phyloP scores from a whole-genome alignment of 305 asterid species.

The Fraxinus latifolia region DNA sequence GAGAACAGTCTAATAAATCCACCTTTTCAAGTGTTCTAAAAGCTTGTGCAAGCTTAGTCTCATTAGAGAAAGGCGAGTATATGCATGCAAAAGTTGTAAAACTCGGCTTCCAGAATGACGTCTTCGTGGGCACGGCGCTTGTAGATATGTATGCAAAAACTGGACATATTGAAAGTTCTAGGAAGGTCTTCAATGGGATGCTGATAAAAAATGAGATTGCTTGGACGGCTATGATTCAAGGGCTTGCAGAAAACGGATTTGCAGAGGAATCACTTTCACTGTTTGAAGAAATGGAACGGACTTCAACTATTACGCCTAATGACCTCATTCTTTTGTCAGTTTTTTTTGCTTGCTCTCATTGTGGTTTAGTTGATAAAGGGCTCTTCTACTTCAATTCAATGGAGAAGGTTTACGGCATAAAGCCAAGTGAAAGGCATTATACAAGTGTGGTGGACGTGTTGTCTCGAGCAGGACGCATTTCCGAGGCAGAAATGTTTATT shows the following conservation, averaged over 20 bases:
- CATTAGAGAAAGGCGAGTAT: conserved; percentile 58
- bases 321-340: conserved; percentile 59
- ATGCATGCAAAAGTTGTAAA: conserved; percentile 57
- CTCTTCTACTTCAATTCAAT: conserved; percentile 58
- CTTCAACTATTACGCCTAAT: conserved; percentile 41
- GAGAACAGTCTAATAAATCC: conserved; percentile 56
- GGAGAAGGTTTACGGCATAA: conserved; percentile 56
- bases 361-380: conserved; percentile 76
- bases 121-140: conserved; percentile 66
- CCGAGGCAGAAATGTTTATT: conserved; percentile 65
- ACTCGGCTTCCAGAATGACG: conserved; percentile 53
- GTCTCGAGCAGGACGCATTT: conserved; percentile 65
- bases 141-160: conserved; percentile 79
- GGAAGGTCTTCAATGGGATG: conserved; percentile 47
- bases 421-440: conserved; percentile 55
- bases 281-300: conserved; percentile 50
- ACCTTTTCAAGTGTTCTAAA: conserved; percentile 71
- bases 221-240: conserved; percentile 90
- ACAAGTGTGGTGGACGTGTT: conserved; percentile 67
- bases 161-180: conserved; percentile 55
- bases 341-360: conserved; percentile 76
- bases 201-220: conserved; percentile 48
- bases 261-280: conserved; percentile 54
- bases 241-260: conserved; percentile 75
- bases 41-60: conserved; percentile 70